Evolutionary conservation across 1,284 basidiomycete genomes (phyloP).

Genomic region (Kwoniella shivajii): DNA sequence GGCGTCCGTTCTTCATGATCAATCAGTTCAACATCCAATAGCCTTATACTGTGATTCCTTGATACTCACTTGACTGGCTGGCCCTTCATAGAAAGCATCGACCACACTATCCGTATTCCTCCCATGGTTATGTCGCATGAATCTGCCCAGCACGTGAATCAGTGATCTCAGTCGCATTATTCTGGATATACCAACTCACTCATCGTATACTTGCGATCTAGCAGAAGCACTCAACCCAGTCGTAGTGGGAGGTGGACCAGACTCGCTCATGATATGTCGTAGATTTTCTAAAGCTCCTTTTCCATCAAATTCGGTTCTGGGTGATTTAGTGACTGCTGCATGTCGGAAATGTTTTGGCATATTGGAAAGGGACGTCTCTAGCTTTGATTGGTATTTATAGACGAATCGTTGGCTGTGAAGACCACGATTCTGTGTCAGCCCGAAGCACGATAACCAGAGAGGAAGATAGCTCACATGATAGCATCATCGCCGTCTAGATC

Average conservation of each 20-base stretch:
- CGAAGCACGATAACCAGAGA: background rate
- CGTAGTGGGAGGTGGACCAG: conserved; percentile 69
- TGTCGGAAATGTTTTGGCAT: conserved; percentile 37
- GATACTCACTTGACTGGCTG: conserved; percentile 57
- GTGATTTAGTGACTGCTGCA: conserved; percentile 24
- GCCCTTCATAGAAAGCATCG: conserved; percentile 68
- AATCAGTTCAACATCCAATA: background rate
- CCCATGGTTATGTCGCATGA: conserved; percentile 70
- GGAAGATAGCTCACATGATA: conserved; percentile 31
- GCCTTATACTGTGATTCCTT: background rate
- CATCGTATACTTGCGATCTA: conserved; percentile 56
- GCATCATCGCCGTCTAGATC: conserved; percentile 45
- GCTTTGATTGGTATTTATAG: conserved; percentile 37
- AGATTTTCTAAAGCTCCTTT: conserved; percentile 75
- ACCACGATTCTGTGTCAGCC: background rate
- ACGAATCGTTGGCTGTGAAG: conserved; percentile 42
- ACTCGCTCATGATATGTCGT: conserved; percentile 72
- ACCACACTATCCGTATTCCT: conserved; percentile 65
- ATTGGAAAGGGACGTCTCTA: conserved; percentile 32
- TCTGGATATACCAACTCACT: conserved; percentile 29
- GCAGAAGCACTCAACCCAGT: conserved; percentile 61
- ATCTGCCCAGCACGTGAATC: conserved; percentile 53
- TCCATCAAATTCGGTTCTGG: conserved; percentile 61
- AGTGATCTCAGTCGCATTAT: background rate
- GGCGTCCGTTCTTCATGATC: conserved; percentile 43